Evolutionary conservation across 495 filamentous ascomycete species (phyloP).

Genomic region (Aspergillus indologenus): DNA sequence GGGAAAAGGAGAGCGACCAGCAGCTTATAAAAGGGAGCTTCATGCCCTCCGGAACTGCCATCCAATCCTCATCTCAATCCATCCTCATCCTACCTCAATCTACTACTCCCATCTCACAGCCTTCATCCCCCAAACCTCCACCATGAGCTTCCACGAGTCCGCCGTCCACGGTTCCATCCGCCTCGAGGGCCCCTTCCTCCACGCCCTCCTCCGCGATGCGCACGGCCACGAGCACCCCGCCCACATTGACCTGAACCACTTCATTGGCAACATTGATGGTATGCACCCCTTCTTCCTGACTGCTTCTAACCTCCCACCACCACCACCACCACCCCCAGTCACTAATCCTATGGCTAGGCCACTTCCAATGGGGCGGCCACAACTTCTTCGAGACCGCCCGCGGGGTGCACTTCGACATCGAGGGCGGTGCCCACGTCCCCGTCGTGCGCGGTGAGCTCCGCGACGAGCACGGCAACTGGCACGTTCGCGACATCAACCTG

Average conservation of each 20-base stretch:
- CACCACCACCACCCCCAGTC: no score
- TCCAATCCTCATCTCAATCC: neutral
- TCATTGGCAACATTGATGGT: neutral
- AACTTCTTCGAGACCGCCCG: neutral
- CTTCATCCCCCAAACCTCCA: neutral
- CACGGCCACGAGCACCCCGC: neutral
- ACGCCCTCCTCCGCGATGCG: neutral
- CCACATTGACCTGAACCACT: neutral
- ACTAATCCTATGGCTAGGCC: no score
- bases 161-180: neutral
- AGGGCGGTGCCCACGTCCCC: neutral
- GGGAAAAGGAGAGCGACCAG: neutral
- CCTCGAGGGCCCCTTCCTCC: neutral
- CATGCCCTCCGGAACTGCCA: neutral
- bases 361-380: neutral
- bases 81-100: neutral
- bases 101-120: neutral
- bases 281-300: neutral
- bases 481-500: neutral
- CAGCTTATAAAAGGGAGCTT: neutral
- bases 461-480: neutral
- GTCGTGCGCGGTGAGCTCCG: neutral
- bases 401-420: neutral
- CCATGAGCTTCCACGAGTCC: neutral
- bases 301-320: neutral